Base-by-base conservation (phyloP, 2,329 filamentous ascomycete species). In the Fusarium mundagurra region DNA sequence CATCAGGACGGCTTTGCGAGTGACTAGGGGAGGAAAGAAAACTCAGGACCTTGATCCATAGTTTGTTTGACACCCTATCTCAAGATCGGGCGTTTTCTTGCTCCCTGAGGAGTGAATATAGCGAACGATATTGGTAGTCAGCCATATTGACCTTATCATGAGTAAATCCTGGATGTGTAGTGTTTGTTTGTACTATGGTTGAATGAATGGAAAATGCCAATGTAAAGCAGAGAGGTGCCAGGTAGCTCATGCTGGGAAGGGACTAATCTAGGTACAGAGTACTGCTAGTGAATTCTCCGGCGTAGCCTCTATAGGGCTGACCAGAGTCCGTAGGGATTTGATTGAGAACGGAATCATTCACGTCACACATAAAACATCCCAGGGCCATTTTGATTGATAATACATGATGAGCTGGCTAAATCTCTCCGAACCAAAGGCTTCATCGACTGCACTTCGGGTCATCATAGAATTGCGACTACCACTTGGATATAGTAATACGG, bases 401-500 rank as follows among this genome's bases (percentile, higher is more conserved):
- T 24, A 18, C 7, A 14, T 16, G 16, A 12, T n/a, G 13, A 16
- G 31, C 24, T 50, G 24, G 22, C 31, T 20, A 24, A 20, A 27
- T 43, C 2, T n/a, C 31, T 8, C 6, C 29, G 20, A 50, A 29
- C 22, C 33, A 20, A n/a, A 31, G 5, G 44, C 43, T 24, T 38
- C 9, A 22, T 31, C 22, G 24, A 47, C 29, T 22, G 27, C 34
- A 64, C 27, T 47, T 38, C 44, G 33, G 59, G 41, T 64, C 50
- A 69, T 51, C 34, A 38, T 64, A 20, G n/a, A 51, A 27, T 16
- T 39, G 51, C n/a, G 44, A 33, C 18, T 24, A n/a, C 18, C 22
- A n/a, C 61, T 50, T 14, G 27, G 36, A 24, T 22, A 31, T 34
- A 47, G 51, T 70, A 66, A 70, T 62, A 48, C 67, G 67, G 67